phyloP scores from a whole-genome alignment of 768 basidiomycete genomes.

The Lentinula sp. region DNA sequence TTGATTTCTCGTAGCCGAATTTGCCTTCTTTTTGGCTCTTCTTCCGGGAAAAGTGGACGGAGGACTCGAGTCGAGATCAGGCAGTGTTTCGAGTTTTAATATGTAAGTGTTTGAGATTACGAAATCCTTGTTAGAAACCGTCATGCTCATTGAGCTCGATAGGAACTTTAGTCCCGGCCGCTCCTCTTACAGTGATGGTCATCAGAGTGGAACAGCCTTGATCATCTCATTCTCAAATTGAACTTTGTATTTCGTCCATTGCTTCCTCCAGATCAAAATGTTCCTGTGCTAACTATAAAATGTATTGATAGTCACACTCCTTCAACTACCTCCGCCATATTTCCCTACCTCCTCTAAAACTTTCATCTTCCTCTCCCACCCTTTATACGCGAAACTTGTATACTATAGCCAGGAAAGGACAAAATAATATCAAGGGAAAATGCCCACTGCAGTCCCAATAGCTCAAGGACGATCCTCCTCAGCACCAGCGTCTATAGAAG shows the following conservation, averaged over 20 bases:
- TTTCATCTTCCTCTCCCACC: neutral
- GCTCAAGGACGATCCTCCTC: constrained; percentile 3
- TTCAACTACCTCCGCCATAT: neutral
- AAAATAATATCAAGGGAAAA: neutral
- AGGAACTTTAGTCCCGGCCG: neutral
- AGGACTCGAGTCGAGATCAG: too few species aligned
- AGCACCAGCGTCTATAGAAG: constrained; percentile 4
- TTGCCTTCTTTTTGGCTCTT: too few species aligned
- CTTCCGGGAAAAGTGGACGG: too few species aligned
- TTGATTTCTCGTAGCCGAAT: too few species aligned
- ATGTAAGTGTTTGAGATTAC: neutral
- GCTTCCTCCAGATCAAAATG: neutral
- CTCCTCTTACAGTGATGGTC: neutral
- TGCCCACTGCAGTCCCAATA: neutral
- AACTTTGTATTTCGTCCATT: neutral
- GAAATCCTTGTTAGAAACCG: neutral
- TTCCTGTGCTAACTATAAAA: neutral
- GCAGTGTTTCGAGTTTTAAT: too few species aligned
- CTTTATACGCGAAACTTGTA: neutral
- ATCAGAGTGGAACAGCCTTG: neutral
- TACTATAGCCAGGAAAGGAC: neutral
- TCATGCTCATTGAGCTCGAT: neutral
- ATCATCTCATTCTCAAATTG: neutral
- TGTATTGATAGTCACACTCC: neutral
- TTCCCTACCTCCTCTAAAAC: neutral